Evolutionary conservation across 441 rosid genomes (phyloP).

Genomic region (Erodium moschatum): DNA sequence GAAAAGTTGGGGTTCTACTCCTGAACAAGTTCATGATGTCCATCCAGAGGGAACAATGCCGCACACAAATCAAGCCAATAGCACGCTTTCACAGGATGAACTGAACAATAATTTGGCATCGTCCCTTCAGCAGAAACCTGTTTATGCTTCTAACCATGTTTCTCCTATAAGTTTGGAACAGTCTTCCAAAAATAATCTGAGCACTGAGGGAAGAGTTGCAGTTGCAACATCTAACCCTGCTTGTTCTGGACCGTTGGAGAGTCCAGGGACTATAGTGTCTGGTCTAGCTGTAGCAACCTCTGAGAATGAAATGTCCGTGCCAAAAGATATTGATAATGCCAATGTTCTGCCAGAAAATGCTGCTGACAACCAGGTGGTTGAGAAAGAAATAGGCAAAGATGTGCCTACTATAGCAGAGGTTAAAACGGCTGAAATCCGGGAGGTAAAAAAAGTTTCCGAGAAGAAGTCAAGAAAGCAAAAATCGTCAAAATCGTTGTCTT

Average conservation of each 20-base stretch:
- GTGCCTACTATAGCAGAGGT: constrained; percentile 32
- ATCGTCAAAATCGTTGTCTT: constrained; percentile 41
- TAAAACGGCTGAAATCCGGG: constrained; percentile 45
- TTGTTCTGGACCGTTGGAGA: constrained; percentile 22
- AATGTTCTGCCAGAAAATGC: constrained; percentile 26
- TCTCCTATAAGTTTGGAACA: constrained; percentile 27
- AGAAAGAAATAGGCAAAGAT: constrained; percentile 29
- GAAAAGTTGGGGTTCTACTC: constrained; percentile 31
- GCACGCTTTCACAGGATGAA: constrained; percentile 29
- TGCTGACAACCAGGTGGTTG: constrained; percentile 26
- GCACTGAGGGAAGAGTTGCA: constrained; percentile 24
- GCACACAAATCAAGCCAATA: constrained; percentile 28
- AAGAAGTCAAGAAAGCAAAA: constrained; percentile 87
- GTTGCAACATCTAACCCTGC: constrained; percentile 20
- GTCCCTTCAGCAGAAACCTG: constrained; percentile 28
- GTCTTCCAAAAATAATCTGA: constrained; percentile 24
- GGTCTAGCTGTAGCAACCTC: constrained; percentile 21
- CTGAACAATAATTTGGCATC: constrained; percentile 25
- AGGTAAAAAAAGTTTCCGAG: constrained; percentile 54
- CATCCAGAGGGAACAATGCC: constrained; percentile 33
- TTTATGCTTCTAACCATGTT: constrained; percentile 26
- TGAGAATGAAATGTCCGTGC: constrained; percentile 28
- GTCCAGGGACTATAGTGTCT: constrained; percentile 22
- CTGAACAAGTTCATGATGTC: constrained; percentile 33
- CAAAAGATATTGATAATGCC: constrained; percentile 22